Evolutionary conservation across 225 moss, liverwort and hornwort genomes (phyloP), one percentile per base, ranked within the genome.

Genomic region (Physcomitrium patens): DNA sequence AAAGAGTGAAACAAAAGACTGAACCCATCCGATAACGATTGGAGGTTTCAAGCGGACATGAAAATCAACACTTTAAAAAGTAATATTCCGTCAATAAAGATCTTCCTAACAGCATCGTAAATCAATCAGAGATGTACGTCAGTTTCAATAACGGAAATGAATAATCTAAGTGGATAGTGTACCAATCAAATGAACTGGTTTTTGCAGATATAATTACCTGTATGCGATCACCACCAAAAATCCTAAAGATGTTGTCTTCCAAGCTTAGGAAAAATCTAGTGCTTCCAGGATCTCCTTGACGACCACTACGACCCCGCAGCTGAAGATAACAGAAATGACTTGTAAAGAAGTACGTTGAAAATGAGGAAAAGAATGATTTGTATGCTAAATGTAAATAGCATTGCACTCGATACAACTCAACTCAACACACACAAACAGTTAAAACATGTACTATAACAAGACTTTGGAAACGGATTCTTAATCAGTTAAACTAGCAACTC

Each of bases 271-370:
- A 99, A 76, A 99, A 99, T 64, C 97, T 85, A 62, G 94, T 95
- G 77, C 97, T 99, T 75, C 97, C 97, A 68, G 97, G 84, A 79
- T 99, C 97, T 68, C 97, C 97, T 75, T 99, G 97, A 71, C 97
- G 95, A 48, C 97, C 97, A 78, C 94, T 93, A 51, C 95, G 94
- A 78, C 97, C 97, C 60, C 95, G 89, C 63, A 93, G 89, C 94
- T 94, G 65, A 22, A 66, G 43, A 53, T 47, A 57, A 71, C 46
- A 60, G 18, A 57, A 61, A 58, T 55, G 12, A 67, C 18, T 67
- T 56, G 59, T 63, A 23, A 69, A 31, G n/a, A 47, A 58, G 55
- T n/a, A 67, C 0, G 11, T 37, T 62, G 22, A 51, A 24, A 17
- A 69, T 60, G 48, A 45, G 9, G 44, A n/a, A 67, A 31, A 81